These are phyloP conservation scores for Candida caryicola DNA, from an alignment of 805 yeast genomes.

Conservation along the genomic window DNA sequence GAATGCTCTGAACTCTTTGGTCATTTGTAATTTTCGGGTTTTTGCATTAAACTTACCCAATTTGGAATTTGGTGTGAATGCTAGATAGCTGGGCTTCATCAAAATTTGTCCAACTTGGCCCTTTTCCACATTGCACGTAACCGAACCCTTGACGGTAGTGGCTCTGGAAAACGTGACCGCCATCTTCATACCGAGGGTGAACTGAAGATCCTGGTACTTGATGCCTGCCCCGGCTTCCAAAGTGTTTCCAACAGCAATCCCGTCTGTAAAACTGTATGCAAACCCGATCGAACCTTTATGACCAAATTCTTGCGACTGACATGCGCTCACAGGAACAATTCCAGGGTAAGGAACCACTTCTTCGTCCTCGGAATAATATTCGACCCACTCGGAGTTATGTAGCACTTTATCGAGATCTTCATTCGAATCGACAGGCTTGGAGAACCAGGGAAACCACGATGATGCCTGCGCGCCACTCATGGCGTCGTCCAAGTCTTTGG, in stretches of 20 bases:
- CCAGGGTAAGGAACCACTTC: constrained; percentile 7
- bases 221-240: neutral
- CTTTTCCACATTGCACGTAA: constrained; percentile 13
- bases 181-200: neutral
- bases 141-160: constrained; percentile 9
- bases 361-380: constrained; percentile 6
- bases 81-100: constrained; percentile 13
- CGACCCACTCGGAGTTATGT: constrained; percentile 8
- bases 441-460: neutral
- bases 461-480: neutral
- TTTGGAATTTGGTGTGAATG: constrained; percentile 8
- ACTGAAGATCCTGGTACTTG: neutral
- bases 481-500: constrained; percentile 1
- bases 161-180: neutral
- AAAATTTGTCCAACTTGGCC: constrained; percentile 21
- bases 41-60: constrained; percentile 11
- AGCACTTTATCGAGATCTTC: neutral
- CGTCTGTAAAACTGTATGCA: neutral
- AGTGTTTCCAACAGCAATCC: neutral
- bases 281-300: constrained; percentile 10
- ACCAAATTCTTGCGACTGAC: constrained; percentile 11
- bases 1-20: constrained; percentile 10
- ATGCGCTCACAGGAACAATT: constrained; percentile 10
- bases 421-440: neutral
- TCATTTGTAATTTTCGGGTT: constrained; percentile 8